Evolutionary conservation across 192 early-diverging fungal genomes (phyloP), one percentile per base, ranked within the genome.

Genomic region (Rhizophagus prolifer): DNA sequence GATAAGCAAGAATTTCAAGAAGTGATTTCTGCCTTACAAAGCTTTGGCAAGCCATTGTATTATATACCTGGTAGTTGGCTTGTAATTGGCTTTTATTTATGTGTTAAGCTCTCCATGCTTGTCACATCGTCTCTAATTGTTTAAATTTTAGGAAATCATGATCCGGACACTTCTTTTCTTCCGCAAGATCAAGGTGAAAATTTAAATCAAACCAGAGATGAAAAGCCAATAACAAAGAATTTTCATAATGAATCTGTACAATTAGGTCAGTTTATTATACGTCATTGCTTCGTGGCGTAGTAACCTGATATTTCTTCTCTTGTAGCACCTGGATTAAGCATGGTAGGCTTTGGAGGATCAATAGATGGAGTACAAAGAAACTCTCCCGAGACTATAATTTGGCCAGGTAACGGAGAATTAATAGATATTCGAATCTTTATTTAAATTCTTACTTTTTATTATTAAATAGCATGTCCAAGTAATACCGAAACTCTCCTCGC

Each of bases 261-360:
- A 19, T 31, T 75, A 46, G 36, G 74, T 75, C 38, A 26, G 7
- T 47, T 2, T 30, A 38, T 23, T 31, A 71, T 70, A n/a, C 46
- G 23, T 4, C 21, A 44, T 21, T 46, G 25, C 8, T 25, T 28
- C 19, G 9, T n/a, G 0, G 44, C 14, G 13, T 21, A 25, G 14
- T 8, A 70, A 70, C 50, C 2, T 26, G 30, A 28, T 50, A 30
- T n/a, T 58, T 58, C 36, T n/a, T 36, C 9, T 36, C 21, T 67
- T 4, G 16, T 25, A 75, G 74, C 34, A 30, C 62, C 74, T 16
- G 74, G 62, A 47, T 65, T 75, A 41, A 65, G 74, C 44, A 75
- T 75, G 3, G 46, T 75, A 21, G 74, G 74, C 13, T 75, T 75
- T 64, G 74, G 74, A 26, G 74, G 74, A 14, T 75, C 74, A 26